Base-by-base conservation (phyloP, 108 stramenopile species). In the Aurantiochytrium sp. region DNA sequence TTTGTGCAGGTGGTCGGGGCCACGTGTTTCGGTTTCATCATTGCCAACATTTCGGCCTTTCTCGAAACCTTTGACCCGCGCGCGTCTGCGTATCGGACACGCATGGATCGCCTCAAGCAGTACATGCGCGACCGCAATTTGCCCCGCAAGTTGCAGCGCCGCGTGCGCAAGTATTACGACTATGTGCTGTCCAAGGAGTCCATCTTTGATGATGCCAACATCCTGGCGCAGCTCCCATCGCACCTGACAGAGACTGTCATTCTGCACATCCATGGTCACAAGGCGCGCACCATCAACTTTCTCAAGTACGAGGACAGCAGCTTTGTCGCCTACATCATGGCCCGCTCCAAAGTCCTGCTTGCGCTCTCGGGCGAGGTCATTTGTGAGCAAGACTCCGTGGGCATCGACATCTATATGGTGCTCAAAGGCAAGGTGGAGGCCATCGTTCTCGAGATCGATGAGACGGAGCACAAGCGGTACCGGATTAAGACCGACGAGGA, bases 21-120 rank as follows among this genome's bases (percentile, higher is more conserved):
- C 2, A 90, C 89, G 42, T 88, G 90, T 50, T 91, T 92, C 68
- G 88, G 88, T 3, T 87, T 88, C 31, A 89, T 92, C 39, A 88
- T 92, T 86, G 91, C 89, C 45, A 55, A 87, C 30, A 90, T 92
- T 34, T 85, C 91, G 32, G 68, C 52, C 32, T 85, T 92, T 41
- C 27, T 85, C 4, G 89, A n/a, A 37, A 45, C 45, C n/a, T 85
- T 89, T 42, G 91, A 91, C 55, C 89, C 90, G 37, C 54, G 86
- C 4, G 85, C 89, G 41, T 37, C 53, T 36, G 65, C 65, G 2
- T 45, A 55, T 30, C 37, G 19, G 8, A 6, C 30, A 0, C 85
- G 88, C 19, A 89, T 91, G 86, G 91, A 90, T 2, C 88, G 89
- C 52, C 69, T 91, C 34, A 86, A 87, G 39, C 90, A 91, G 89